Percentiles rank a stretch among this genome's conserved stretches.
phyloP scores from a whole-genome alignment of 352 stramenopile species.

The Pythium pyrilobum region DNA sequence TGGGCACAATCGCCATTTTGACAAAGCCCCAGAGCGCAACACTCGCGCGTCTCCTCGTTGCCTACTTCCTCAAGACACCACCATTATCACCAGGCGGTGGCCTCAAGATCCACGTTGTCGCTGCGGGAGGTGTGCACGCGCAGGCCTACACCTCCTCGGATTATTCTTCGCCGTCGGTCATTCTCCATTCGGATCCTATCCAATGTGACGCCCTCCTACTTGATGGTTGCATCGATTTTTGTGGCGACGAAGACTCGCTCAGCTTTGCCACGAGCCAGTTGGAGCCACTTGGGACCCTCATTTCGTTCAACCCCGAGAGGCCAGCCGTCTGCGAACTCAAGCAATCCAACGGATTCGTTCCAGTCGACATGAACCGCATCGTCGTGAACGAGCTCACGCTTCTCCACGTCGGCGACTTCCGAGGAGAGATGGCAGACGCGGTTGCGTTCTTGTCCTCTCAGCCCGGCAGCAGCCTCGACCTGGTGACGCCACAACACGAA shows the following conservation, averaged over 20 bases:
- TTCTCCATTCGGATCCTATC: not conserved
- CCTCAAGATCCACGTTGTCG: not conserved
- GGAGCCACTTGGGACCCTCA: slow-evolving; percentile 21
- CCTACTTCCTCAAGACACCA: not conserved
- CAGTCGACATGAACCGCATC: slow-evolving; percentile 66
- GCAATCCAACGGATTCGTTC: not conserved
- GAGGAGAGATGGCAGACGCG: slow-evolving; percentile 21
- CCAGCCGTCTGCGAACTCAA: not conserved
- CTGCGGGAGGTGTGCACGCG: too few species aligned
- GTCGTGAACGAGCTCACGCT: slow-evolving; percentile 65
- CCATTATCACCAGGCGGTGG: not conserved
- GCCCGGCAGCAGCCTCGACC: not conserved
- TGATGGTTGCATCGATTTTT: slow-evolving; percentile 51
- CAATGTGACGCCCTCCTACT: not conserved
- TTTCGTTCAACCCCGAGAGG: not conserved
- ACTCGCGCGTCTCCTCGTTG: not conserved
- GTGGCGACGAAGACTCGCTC: slow-evolving; percentile 31
- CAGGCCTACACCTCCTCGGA: too few species aligned
- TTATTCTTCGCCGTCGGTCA: not conserved
- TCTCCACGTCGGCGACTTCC: slow-evolving; percentile 31
- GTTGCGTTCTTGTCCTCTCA: slow-evolving; percentile 16
- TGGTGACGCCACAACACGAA: not conserved
- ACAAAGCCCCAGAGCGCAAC: slow-evolving; percentile 11
- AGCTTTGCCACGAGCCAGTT: slow-evolving; percentile 36
- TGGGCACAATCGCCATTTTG: slow-evolving; percentile 21